A percentile compares a stretch with the other conserved stretches of the same genome.
Evolutionary conservation across 495 filamentous ascomycete genomes (phyloP).

Genomic region (Neurospora sp.): DNA sequence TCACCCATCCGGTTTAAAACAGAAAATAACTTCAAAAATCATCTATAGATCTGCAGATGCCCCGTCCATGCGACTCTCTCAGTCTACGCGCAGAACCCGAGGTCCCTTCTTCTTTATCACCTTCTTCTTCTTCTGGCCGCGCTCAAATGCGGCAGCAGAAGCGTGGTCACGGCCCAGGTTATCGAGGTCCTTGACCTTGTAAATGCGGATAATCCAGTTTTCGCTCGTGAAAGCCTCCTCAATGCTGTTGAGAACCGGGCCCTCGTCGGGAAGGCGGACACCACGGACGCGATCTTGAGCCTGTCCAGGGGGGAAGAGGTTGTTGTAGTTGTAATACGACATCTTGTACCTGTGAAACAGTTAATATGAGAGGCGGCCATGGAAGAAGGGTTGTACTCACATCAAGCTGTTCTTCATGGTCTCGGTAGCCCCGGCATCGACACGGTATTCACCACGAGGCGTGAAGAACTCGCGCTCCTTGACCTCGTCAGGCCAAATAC

Average conservation of each 20-base stretch:
- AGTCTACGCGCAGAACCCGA: slow-evolving; percentile 76
- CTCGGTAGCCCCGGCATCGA: slow-evolving; percentile 89
- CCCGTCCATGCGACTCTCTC: slow-evolving; percentile 16
- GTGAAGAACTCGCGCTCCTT: slow-evolving; percentile 98
- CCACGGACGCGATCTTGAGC: slow-evolving; percentile 86
- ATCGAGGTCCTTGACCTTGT: slow-evolving; percentile 98
- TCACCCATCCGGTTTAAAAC: slow-evolving; percentile 9
- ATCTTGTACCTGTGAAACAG: slow-evolving; percentile 83
- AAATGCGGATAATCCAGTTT: slow-evolving; percentile 99
- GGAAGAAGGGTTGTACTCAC: slow-evolving; percentile 44
- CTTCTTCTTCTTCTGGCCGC: slow-evolving; percentile 91
- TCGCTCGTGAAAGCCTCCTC: slow-evolving; percentile 98
- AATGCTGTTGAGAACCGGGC: slow-evolving; percentile 75
- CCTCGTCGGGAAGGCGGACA: slow-evolving; percentile 59
- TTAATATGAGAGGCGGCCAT: slow-evolving; percentile 22
- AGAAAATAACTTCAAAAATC: slow-evolving; percentile 11
- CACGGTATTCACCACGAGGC: slow-evolving; percentile 84
- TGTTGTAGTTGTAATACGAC: slow-evolving; percentile 97
- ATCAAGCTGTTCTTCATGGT: slow-evolving; percentile 99
- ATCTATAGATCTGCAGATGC: slow-evolving; percentile 7
- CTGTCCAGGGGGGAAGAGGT: slow-evolving; percentile 85
- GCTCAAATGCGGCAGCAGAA: slow-evolving; percentile 77
- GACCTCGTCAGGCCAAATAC: slow-evolving; percentile 98
- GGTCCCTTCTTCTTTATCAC: slow-evolving; percentile 67
- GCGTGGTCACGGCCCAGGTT: slow-evolving; percentile 88